A percentile compares a stretch with the other conserved stretches of the same genome.
Evolutionary conservation across 2,329 filamentous ascomycete genomes (phyloP).

Genomic region (Verticillium nonalfalfae): DNA sequence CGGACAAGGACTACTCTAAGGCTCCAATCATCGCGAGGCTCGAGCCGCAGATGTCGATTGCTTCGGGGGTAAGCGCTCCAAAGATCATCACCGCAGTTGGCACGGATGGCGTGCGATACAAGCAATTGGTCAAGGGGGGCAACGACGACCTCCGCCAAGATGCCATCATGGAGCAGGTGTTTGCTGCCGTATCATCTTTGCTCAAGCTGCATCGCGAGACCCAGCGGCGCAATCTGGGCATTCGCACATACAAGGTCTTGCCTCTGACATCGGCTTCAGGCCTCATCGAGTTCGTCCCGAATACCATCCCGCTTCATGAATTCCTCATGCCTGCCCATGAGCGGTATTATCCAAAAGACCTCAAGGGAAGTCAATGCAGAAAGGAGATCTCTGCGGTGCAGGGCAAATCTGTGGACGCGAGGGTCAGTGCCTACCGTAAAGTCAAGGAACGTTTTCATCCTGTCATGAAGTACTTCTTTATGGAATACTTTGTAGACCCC

Average conservation of each 20-base stretch:
- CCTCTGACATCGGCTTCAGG: slow-evolving; percentile 80
- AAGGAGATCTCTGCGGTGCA: slow-evolving; percentile 73
- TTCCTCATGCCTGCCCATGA: slow-evolving; percentile 89
- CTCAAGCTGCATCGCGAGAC: slow-evolving; percentile 81
- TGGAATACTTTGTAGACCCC: slow-evolving; percentile 87
- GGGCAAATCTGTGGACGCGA: slow-evolving; percentile 59
- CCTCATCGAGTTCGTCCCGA: slow-evolving; percentile 93
- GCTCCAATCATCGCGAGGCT: slow-evolving; percentile 71
- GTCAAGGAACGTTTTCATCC: slow-evolving; percentile 81
- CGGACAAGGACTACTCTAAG: slow-evolving; percentile 67
- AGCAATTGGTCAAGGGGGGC: slow-evolving; percentile 90
- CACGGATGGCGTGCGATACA: slow-evolving; percentile 73
- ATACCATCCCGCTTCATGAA: slow-evolving; percentile 87
- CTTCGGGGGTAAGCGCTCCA: slow-evolving; percentile 83
- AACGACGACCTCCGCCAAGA: slow-evolving; percentile 96
- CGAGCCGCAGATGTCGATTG: slow-evolving; percentile 72
- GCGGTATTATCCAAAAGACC: slow-evolving; percentile 77
- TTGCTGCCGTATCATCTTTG: slow-evolving; percentile 88
- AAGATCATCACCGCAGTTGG: slow-evolving; percentile 85
- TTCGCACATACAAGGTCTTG: slow-evolving; percentile 95
- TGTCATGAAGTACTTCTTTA: slow-evolving; percentile 94
- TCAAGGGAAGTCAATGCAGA: slow-evolving; percentile 69
- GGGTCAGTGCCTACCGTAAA: slow-evolving; percentile 69
- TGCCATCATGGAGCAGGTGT: slow-evolving; percentile 98
- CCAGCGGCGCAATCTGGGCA: slow-evolving; percentile 79